Evolutionary conservation across 257 asterid genomes (phyloP), one percentile per base, ranked within the genome.

Genomic region (Sherardia arvensis): DNA sequence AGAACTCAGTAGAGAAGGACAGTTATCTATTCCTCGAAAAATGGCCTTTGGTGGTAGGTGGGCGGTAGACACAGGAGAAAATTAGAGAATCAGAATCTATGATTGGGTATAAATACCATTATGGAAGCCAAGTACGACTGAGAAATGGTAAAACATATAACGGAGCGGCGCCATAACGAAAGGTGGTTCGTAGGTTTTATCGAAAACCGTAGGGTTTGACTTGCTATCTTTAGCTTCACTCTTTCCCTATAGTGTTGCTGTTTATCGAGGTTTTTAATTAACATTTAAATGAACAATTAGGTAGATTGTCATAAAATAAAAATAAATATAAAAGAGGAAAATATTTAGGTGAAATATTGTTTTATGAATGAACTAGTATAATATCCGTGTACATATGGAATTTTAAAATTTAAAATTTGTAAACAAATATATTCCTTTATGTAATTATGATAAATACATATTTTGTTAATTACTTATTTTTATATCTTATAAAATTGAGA

Each of bases 1-100:
- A 64, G 66, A 59, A 36, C 33, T 20, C 62, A 57, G 75, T 61
- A 71, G 71, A 65, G 67, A 59, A 65, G 71, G 25, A 59, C 33
- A 27, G 51, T 28, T 38, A 18, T n/a, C n/a, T n/a, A n/a, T 29
- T 29, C 5, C 22, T 18, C 25, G 62, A 25, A 17, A n/a, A 66
- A 43, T n/a, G 22, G 54, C 33, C 56, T 20, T 20, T 49, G 56
- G 56, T 62, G 69, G 58, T 17, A 14, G 48, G 55, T 51, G 43
- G 51, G 51, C 4, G 4, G 36, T 51, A 68, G 54, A 0, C 6
- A 40, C 49, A 4, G 26, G 25, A 1, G 29, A 53, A 12, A 21
- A 7, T 53, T 21, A 20, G 58, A 53, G 58, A 8, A 53, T 53
- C 15, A 29, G 66, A 18, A 27, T 25, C 18, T 10, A n/a, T 3